These are phyloP conservation scores for Arabis alpina DNA, from an alignment of 345 rosid species.

Conservation along the genomic window DNA sequence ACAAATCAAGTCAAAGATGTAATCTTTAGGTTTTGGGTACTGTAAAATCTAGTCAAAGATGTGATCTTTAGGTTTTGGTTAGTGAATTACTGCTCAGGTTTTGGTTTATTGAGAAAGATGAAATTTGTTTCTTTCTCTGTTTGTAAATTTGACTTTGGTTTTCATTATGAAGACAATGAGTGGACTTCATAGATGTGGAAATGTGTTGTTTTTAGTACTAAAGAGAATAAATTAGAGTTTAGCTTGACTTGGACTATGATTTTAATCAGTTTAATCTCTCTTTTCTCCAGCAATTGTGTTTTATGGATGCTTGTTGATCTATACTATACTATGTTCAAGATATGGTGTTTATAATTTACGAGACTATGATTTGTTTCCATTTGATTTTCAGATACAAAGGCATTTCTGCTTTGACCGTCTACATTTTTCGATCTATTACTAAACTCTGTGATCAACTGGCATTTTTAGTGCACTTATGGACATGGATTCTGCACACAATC, in stretches of 20 bases:
- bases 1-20: constrained; percentile 10
- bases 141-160: constrained; percentile 23
- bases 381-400: too few relatives aligned
- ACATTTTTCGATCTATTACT: constrained; percentile 57
- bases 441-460: constrained; percentile 58
- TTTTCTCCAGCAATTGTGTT: too few relatives aligned
- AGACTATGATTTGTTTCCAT: too few relatives aligned
- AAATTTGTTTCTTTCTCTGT: neutral
- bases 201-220: neutral
- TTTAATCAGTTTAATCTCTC: too few relatives aligned
- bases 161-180: neutral
- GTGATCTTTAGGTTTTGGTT: constrained; percentile 12
- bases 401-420: constrained; percentile 38
- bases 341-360: too few relatives aligned
- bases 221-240: neutral
- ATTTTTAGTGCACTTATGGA: constrained; percentile 36
- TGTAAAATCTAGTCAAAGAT: constrained; percentile 16
- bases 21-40: constrained; percentile 8
- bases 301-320: too few relatives aligned
- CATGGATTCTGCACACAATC: constrained; percentile 41
- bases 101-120: constrained; percentile 12
- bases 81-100: too few relatives aligned
- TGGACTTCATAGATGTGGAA: constrained; percentile 34
- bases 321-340: too few relatives aligned
- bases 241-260: too few relatives aligned